phyloP scores from a whole-genome alignment of 2,329 filamentous ascomycete species.

The Pyricularia pennisetigena region DNA sequence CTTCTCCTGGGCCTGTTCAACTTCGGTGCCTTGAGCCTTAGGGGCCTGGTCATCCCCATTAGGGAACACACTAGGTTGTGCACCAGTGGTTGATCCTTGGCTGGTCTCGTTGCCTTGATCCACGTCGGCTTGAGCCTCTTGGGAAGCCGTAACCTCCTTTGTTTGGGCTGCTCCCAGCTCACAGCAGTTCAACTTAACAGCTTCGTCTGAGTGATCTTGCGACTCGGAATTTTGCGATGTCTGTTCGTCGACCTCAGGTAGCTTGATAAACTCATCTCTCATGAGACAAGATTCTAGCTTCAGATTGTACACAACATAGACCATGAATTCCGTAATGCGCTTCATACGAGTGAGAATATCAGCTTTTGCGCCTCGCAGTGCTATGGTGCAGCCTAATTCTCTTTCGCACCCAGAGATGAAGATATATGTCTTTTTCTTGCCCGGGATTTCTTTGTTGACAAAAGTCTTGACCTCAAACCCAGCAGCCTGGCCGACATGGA shows the following conservation, averaged over 20 bases:
- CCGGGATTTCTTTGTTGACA: conserved; percentile 63
- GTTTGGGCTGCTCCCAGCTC: neutral
- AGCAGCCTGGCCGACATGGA: conserved; percentile 69
- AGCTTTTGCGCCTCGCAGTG: conserved; percentile 71
- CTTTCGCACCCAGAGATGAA: conserved; percentile 86
- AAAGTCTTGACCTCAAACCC: conserved; percentile 96
- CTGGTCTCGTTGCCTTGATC: neutral
- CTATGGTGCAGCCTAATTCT: conserved; percentile 89
- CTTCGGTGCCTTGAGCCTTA: conserved; percentile 15
- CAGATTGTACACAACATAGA: conserved; percentile 96
- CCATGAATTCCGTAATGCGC: conserved; percentile 94
- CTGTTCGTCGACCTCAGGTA: conserved; percentile 52
- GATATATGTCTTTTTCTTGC: conserved; percentile 87
- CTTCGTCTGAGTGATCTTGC: conserved; percentile 19
- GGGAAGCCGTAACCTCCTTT: conserved; percentile 10
- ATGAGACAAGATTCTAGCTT: conserved; percentile 92
- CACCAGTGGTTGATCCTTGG: neutral
- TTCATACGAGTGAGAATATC: conserved; percentile 70
- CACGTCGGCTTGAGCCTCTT: neutral
- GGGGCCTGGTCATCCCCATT: conserved; percentile 2
- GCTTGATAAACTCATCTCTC: conserved; percentile 82
- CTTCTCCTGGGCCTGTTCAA: neutral
- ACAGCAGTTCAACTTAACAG: conserved; percentile 11
- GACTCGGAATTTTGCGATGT: conserved; percentile 25
- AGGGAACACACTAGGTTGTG: neutral